A percentile compares a stretch with the other conserved stretches of the same genome.
These are phyloP conservation scores for Limonium bicolor DNA, from an alignment of 148 eudicot species.

Conservation along the genomic window DNA sequence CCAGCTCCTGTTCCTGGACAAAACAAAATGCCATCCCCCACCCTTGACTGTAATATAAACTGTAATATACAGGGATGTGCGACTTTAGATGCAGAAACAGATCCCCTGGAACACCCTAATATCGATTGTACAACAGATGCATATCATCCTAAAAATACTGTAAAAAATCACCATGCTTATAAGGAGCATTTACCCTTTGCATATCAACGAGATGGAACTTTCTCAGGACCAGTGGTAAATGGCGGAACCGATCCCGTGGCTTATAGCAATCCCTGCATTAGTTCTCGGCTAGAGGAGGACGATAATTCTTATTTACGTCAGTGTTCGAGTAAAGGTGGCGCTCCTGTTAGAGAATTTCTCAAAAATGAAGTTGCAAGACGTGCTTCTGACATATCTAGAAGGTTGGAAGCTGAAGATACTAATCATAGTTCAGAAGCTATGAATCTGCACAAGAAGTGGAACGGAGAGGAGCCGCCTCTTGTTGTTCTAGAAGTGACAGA, in stretches of 20 bases:
- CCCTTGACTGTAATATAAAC: constrained; percentile 11
- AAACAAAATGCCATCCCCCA: too few relatives aligned
- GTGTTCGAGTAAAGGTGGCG: constrained; percentile 12
- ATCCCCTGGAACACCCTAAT: too few relatives aligned
- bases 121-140: too few relatives aligned
- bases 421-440: constrained; percentile 11
- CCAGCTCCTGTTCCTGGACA: constrained; percentile 14
- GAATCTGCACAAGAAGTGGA: constrained; percentile 10
- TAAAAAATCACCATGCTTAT: constrained; percentile 13
- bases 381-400: constrained; percentile 14
- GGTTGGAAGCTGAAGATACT: constrained; percentile 13
- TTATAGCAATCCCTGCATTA: constrained; percentile 8
- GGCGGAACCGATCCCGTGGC: constrained; percentile 11
- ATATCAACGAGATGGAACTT: constrained; percentile 9
- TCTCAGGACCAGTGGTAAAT: constrained; percentile 11
- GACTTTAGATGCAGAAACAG: too few relatives aligned
- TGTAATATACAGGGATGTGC: constrained; percentile 10
- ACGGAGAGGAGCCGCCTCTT: constrained; percentile 27
- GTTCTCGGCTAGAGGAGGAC: constrained; percentile 4
- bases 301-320: constrained; percentile 9
- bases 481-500: constrained; percentile 18
- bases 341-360: constrained; percentile 21
- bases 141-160: too few relatives aligned
- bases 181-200: constrained; percentile 17
- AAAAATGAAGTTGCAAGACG: constrained; percentile 19